A percentile compares a stretch with the other conserved stretches of the same genome.
Evolutionary conservation across 1,139 yeast species (phyloP).

Genomic region (Debaryomyces subglobosus): DNA sequence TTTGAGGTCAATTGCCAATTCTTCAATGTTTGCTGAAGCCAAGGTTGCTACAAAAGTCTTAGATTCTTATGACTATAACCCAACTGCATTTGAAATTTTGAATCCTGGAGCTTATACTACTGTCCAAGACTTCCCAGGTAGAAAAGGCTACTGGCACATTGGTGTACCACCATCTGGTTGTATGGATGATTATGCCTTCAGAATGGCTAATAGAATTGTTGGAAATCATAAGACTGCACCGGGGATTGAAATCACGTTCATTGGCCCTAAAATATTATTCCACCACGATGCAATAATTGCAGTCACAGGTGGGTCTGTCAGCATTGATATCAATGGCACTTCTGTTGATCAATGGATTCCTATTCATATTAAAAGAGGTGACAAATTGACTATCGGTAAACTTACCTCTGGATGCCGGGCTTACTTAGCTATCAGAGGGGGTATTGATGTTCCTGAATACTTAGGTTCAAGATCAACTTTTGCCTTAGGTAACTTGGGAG

Average conservation of each 20-base stretch:
- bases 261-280: conserved; percentile 83
- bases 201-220: conserved; percentile 86
- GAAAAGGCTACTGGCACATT: conserved; percentile 81
- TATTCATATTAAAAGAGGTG: conserved; percentile 69
- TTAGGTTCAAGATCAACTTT: conserved; percentile 96
- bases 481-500: conserved; percentile 93
- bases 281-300: conserved; percentile 79
- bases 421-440: conserved; percentile 88
- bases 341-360: conserved; percentile 68
- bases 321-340: conserved; percentile 65
- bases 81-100: conserved; percentile 81
- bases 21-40: conserved; percentile 82
- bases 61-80: conserved; percentile 78
- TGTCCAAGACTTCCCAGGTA: conserved; percentile 95
- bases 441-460: conserved; percentile 91
- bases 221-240: conserved; percentile 84
- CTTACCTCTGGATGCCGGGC: conserved; percentile 82
- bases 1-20: conserved; percentile 79
- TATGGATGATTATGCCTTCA: conserved; percentile 90
- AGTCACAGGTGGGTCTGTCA: conserved; percentile 81
- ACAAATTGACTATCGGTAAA: conserved; percentile 79
- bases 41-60: conserved; percentile 84
- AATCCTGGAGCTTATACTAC: conserved; percentile 94
- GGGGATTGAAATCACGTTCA: conserved; percentile 85
- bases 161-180: conserved; percentile 99